These are phyloP conservation scores for Candida pini DNA, from an alignment of 805 yeast genomes.

Conservation along the genomic window DNA sequence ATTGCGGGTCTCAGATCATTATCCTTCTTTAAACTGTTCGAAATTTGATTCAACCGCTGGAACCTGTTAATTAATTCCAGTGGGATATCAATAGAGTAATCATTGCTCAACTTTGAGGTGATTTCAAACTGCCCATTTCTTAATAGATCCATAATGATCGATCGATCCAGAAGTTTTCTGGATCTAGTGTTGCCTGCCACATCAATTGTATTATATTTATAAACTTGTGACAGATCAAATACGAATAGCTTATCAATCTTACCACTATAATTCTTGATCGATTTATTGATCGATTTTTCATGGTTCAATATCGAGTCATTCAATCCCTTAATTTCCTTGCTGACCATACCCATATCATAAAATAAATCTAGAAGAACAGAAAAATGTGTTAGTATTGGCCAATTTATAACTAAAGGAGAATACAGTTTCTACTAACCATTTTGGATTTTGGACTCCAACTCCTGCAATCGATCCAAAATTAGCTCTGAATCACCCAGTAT, in stretches of 20 bases:
- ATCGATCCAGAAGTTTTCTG: slow-evolving; percentile 18
- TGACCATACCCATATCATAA: too few species aligned
- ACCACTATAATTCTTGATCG: slow-evolving; percentile 23
- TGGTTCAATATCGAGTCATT: slow-evolving; percentile 28
- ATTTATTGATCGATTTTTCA: slow-evolving; percentile 21
- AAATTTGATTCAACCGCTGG: slow-evolving; percentile 36
- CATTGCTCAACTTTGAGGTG: slow-evolving; percentile 23
- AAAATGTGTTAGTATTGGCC: not conserved
- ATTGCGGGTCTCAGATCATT: slow-evolving; percentile 41
- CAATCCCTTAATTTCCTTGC: slow-evolving; percentile 13
- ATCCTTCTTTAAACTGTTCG: slow-evolving; percentile 29
- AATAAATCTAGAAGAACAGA: too few species aligned
- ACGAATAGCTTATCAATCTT: slow-evolving; percentile 23
- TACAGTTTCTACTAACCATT: slow-evolving; percentile 4
- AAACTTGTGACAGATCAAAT: slow-evolving; percentile 20
- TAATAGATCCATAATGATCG: slow-evolving; percentile 28
- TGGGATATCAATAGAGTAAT: slow-evolving; percentile 23
- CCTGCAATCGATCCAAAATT: slow-evolving; percentile 21
- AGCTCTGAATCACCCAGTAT: slow-evolving; percentile 25
- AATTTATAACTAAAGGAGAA: too few species aligned
- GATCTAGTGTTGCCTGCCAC: slow-evolving; percentile 6
- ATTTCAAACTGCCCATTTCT: slow-evolving; percentile 27
- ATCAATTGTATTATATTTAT: slow-evolving; percentile 20
- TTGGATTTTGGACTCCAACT: slow-evolving; percentile 19
- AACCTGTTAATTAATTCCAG: slow-evolving; percentile 31